phyloP scores from a whole-genome alignment of 1,284 basidiomycete genomes.

The Mycena citricolor region DNA sequence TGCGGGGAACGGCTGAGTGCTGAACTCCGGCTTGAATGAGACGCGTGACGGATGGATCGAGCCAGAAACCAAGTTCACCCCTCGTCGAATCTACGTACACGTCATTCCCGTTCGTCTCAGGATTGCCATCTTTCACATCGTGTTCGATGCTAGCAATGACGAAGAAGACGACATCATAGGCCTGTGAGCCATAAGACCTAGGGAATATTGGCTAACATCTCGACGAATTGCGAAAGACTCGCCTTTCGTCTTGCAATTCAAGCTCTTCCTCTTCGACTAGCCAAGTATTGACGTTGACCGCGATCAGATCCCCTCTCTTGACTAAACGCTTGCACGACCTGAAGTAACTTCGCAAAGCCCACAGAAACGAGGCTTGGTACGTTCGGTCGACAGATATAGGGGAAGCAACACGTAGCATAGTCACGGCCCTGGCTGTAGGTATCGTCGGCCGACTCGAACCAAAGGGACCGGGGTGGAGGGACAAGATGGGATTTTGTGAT shows the following conservation, averaged over 20 bases:
- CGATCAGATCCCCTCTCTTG: constrained; percentile 80
- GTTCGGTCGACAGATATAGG: constrained; percentile 72
- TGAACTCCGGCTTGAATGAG: constrained; percentile 82
- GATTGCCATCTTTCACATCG: constrained; percentile 45
- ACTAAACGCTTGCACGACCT: constrained; percentile 59
- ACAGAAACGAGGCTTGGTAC: constrained; percentile 73
- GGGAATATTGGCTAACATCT: not conserved
- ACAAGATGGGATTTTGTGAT: constrained; percentile 26
- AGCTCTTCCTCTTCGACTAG: constrained; percentile 33
- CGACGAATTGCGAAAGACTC: constrained; percentile 2
- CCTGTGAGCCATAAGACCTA: constrained; percentile 23
- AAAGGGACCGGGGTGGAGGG: constrained; percentile 51
- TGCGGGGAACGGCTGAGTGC: constrained; percentile 63
- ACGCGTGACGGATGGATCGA: constrained; percentile 73
- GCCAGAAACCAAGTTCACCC: constrained; percentile 84
- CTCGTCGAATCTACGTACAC: constrained; percentile 48
- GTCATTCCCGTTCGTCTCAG: constrained; percentile 36
- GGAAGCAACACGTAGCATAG: constrained; percentile 83
- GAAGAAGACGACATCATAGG: constrained; percentile 61
- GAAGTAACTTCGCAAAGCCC: constrained; percentile 72
- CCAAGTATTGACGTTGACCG: constrained; percentile 66
- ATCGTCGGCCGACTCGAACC: constrained; percentile 57
- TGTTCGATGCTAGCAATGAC: constrained; percentile 77
- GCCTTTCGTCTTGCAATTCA: constrained; percentile 29
- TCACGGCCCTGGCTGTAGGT: constrained; percentile 73